A percentile compares a stretch with the other conserved stretches of the same genome.
These are phyloP conservation scores for Yamadazyma kanchanaburiensis DNA, from an alignment of 1,139 yeast species.

Conservation along the genomic window DNA sequence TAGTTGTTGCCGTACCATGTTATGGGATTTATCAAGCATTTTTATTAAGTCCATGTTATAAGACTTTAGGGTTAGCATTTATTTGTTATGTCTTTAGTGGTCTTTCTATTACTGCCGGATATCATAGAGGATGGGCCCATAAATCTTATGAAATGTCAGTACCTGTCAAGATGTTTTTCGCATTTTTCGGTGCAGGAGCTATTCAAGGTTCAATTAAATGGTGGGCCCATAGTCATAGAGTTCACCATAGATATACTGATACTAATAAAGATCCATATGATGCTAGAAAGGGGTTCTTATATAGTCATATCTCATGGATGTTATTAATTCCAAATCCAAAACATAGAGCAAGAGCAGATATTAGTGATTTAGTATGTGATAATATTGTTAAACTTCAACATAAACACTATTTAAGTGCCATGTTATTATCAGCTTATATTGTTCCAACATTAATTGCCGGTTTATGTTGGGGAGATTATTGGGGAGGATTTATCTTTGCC, in stretches of 20 bases:
- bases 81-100: conserved; percentile 72
- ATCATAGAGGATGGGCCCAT: conserved; percentile 76
- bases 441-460: conserved; percentile 80
- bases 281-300: conserved; percentile 95
- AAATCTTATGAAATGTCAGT: conserved; percentile 74
- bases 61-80: conserved; percentile 61
- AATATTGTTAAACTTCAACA: conserved; percentile 93
- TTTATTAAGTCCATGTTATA: conserved; percentile 47
- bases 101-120: conserved; percentile 86
- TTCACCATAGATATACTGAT: conserved; percentile 97
- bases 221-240: conserved; percentile 98
- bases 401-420: conserved; percentile 74
- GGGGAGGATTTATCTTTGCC: conserved; percentile 91
- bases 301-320: conserved; percentile 98
- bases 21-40: conserved; percentile 57
- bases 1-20: conserved; percentile 70
- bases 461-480: conserved; percentile 79
- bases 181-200: conserved; percentile 90
- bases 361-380: conserved; percentile 85
- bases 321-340: conserved; percentile 89
- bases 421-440: conserved; percentile 65
- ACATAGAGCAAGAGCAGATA: conserved; percentile 94
- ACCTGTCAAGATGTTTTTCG: conserved; percentile 71
- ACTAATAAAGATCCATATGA: conserved; percentile 96
- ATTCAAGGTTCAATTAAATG: conserved; percentile 97